Evolutionary conservation across 768 basidiomycete genomes (phyloP), one percentile per base, ranked within the genome.

Genomic region (Rickenella mellea): DNA sequence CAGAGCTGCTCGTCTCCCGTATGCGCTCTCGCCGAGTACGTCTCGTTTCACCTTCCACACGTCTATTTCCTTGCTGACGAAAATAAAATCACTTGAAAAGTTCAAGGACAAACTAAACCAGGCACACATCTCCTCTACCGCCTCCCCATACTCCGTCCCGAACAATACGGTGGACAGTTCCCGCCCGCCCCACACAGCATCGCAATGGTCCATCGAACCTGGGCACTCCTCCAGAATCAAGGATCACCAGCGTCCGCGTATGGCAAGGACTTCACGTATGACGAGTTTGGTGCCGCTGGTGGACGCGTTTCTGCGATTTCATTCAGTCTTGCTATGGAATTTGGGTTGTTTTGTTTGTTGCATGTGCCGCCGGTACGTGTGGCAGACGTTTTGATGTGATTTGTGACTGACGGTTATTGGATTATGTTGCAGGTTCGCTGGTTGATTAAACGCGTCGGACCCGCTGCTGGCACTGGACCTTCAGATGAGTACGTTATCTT

Each of bases 251-350:
- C n/a, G n/a, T 10, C 33, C 40, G 40, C 58, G 11, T 92, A 93
- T 52, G 92, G 87, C 5, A 64, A 76, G 0, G 53, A 71, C 2
- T 90, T 96, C 67, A 64, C 64, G 33, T 94, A 92, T 56, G 76
- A 79, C 40, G 90, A 93, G 58, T 83, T 19, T 38, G 27, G 22
- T 1, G 47, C 50, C 8, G 21, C 51, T 24, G 11, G 55, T 27
- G 21, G 27, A 14, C 33, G 19, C 6, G 11, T 36, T 2, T 19
- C 19, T 17, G 33, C 33, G 19, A 22, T 22, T 6, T 15, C 24
- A 7, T 19, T 36, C 4, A 36, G 33, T 11, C 15, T 36, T 15
- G 12, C 33, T 11, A 36, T 36, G 10, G 33, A 17, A 11, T 17
- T 36, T 6, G 33, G 33, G 6, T 17, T 22, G 9, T 17, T 22